A percentile compares a stretch with the other conserved stretches of the same genome.
Conservation (phyloP, 2,329 filamentous ascomycete species). For the Helicocarpus griseus region DNA sequence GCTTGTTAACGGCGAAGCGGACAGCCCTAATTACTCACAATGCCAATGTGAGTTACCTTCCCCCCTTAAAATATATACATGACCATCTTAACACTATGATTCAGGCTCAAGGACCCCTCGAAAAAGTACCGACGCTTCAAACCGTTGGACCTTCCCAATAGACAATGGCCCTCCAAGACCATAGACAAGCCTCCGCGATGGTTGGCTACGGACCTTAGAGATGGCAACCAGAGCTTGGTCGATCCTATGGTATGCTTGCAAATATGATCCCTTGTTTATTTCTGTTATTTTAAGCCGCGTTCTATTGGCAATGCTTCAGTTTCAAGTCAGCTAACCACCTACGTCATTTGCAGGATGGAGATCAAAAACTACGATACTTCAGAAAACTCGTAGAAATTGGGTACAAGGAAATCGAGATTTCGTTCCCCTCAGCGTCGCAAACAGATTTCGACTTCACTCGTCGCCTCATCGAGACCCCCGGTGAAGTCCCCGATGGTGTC, state of each 20-base stretch:
- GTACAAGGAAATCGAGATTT: conserved; percentile 97
- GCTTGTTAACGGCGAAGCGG: background rate
- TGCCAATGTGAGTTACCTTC: conserved; percentile 14
- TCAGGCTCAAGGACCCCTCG: conserved; percentile 40
- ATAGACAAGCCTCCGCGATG: conserved; percentile 80
- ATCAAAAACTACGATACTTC: conserved; percentile 93
- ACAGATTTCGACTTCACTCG: conserved; percentile 95
- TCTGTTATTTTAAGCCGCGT: background rate
- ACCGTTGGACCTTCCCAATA: conserved; percentile 40
- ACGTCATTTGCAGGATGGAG: conserved; percentile 56
- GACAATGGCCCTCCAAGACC: conserved; percentile 69
- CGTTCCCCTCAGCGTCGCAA: conserved; percentile 87
- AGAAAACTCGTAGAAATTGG: conserved; percentile 85
- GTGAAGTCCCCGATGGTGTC: conserved; percentile 76
- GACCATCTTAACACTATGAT: conserved; percentile 1
- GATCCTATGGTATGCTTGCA: conserved; percentile 69
- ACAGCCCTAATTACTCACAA: conserved; percentile 5
- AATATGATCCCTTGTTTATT: background rate
- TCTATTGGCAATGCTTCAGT: background rate
- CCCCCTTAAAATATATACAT: conserved; percentile 5
- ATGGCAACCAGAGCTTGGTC: conserved; percentile 88
- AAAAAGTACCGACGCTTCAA: conserved; percentile 40
- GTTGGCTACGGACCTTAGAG: conserved; percentile 79
- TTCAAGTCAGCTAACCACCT: background rate
- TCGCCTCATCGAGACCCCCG: conserved; percentile 74